Conservation (phyloP, 2,329 filamentous ascomycete species). For the Fonsecaea pugnacius region DNA sequence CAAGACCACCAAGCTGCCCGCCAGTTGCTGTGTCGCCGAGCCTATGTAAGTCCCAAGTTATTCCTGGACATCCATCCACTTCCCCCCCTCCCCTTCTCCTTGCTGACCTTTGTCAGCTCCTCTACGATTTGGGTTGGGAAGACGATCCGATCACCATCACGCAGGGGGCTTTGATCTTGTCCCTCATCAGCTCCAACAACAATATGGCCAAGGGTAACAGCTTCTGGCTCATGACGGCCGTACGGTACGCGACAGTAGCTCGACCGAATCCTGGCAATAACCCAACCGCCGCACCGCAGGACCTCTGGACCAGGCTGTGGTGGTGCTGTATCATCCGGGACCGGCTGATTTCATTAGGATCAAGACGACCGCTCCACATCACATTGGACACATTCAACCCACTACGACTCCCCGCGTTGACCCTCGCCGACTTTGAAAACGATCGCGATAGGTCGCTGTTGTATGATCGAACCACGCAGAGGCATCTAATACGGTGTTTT, state of each 20-base stretch:
- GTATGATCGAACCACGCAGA: not conserved
- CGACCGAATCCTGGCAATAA: not conserved
- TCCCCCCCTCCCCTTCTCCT: too few species aligned
- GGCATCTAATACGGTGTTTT: not conserved
- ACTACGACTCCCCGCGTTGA: not conserved
- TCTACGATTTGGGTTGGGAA: conserved; percentile 3
- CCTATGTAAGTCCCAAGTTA: not conserved
- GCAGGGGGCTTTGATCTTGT: conserved; percentile 8
- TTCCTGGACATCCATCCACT: not conserved
- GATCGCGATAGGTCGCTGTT: not conserved
- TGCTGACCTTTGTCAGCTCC: too few species aligned
- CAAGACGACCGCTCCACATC: not conserved
- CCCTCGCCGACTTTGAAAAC: not conserved
- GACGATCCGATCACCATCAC: conserved; percentile 1
- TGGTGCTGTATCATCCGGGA: conserved; percentile 1
- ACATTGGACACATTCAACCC: not conserved
- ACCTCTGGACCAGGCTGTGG: not conserved
- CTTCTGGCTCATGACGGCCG: conserved; percentile 14
- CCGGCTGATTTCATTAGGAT: conserved; percentile 1
- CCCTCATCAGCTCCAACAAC: conserved; percentile 5
- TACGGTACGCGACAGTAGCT: conserved; percentile 4
- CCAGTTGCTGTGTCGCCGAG: conserved; percentile 5
- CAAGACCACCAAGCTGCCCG: conserved; percentile 7
- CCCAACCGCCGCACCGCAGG: not conserved
- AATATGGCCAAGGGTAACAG: conserved; percentile 14